Evolutionary conservation across 2,329 filamentous ascomycete species (phyloP).

Genomic region (Sporothrix curviconia): DNA sequence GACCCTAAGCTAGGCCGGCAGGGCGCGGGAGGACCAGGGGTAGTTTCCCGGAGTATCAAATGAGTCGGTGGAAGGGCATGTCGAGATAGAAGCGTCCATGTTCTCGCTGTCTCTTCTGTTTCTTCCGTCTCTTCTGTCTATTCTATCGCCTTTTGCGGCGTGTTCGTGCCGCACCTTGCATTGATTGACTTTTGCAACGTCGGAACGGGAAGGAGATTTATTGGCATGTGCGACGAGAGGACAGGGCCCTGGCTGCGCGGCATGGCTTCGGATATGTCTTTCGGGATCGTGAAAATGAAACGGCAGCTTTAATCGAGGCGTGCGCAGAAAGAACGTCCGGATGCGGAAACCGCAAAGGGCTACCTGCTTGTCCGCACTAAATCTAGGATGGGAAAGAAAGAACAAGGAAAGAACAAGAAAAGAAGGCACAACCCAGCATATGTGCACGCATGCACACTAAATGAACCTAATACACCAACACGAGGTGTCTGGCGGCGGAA

Average conservation of each 20-base stretch:
- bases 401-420: neutral
- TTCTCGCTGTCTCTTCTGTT: neutral
- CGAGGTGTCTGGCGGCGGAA: too few species aligned
- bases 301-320: too few species aligned
- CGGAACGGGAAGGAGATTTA: neutral
- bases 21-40: neutral
- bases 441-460: too few species aligned
- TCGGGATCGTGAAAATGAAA: neutral
- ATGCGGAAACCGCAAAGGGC: slow-evolving; percentile 3
- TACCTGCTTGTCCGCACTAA: too few species aligned
- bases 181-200: neutral
- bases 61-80: neutral
- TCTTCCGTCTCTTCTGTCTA: neutral
- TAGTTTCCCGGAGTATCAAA: too few species aligned
- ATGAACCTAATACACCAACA: neutral
- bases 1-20: neutral
- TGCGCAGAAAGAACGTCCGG: neutral
- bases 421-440: neutral
- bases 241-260: neutral
- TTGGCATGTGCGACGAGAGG: neutral
- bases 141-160: too few species aligned
- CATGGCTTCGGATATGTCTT: neutral
- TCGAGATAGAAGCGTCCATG: neutral
- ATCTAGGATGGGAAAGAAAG: too few species aligned
- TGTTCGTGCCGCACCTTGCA: neutral